Evolutionary conservation across 2,329 filamentous ascomycete species (phyloP).

Genomic region (Phyllosticta capitalensis): DNA sequence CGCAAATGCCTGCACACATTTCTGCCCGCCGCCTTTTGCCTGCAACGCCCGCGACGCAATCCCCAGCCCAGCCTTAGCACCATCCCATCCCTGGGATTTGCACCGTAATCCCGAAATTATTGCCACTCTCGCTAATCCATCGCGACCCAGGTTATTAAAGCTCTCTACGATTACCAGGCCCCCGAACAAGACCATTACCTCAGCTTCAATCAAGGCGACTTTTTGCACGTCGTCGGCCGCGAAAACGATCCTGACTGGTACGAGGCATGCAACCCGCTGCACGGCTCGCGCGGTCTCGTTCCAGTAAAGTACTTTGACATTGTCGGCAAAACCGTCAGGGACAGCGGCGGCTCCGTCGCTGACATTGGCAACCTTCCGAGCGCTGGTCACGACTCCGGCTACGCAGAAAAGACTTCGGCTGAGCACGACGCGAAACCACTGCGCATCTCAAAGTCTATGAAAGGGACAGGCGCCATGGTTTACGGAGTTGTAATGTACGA

Average conservation of each 20-base stretch:
- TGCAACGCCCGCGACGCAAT: slow-evolving; percentile 1
- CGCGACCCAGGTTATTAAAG: slow-evolving; percentile 74
- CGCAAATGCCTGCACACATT: slow-evolving; percentile 22
- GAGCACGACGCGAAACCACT: slow-evolving; percentile 16
- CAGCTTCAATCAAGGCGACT: slow-evolving; percentile 89
- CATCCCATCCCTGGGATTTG: slow-evolving; percentile 5
- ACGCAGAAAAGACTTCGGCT: slow-evolving; percentile 47
- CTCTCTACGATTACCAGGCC: slow-evolving; percentile 85
- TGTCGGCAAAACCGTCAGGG: slow-evolving; percentile 82
- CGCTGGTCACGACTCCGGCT: slow-evolving; percentile 84
- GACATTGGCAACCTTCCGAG: slow-evolving; percentile 37
- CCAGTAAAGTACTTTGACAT: slow-evolving; percentile 91
- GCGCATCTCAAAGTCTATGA: slow-evolving; percentile 32
- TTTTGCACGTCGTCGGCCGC: slow-evolving; percentile 93
- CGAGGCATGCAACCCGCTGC: slow-evolving; percentile 93
- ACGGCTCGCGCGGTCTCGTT: slow-evolving; percentile 79
- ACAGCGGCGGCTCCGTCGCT: slow-evolving; percentile 54
- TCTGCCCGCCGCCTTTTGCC: slow-evolving; percentile 1
- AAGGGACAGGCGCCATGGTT: slow-evolving; percentile 68
- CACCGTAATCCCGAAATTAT: slow-evolving; percentile 14
- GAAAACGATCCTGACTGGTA: slow-evolving; percentile 96
- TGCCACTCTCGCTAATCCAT: slow-evolving; percentile 12
- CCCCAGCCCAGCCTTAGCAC: slow-evolving; percentile 10
- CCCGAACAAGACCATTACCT: slow-evolving; percentile 53
- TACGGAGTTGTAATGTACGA: slow-evolving; percentile 97